phyloP scores from a whole-genome alignment of 2,329 filamentous ascomycete genomes.

The Coniella lustricola region DNA sequence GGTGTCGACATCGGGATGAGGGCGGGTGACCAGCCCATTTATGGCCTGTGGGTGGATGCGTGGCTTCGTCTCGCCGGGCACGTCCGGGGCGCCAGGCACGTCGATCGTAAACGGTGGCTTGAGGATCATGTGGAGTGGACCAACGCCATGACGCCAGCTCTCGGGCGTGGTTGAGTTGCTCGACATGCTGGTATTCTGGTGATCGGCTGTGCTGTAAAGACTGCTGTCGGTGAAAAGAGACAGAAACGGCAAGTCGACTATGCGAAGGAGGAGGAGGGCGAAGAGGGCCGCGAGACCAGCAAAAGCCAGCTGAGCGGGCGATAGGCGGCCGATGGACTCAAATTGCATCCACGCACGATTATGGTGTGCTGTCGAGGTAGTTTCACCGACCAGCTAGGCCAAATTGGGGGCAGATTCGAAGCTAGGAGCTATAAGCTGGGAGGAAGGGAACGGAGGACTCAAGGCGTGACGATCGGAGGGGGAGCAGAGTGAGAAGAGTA shows the following conservation, averaged over 20 bases:
- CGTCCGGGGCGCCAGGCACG: slow-evolving; percentile 57
- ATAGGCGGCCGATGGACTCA: not conserved
- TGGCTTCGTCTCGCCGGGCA: slow-evolving; percentile 77
- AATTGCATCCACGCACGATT: not conserved
- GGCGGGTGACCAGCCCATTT: slow-evolving; percentile 59
- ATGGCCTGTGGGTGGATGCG: slow-evolving; percentile 66
- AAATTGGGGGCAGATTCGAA: not conserved
- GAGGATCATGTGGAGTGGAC: slow-evolving; percentile 53
- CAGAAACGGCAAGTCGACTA: not conserved
- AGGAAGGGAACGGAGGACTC: not conserved
- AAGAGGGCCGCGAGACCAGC: slow-evolving; percentile 6
- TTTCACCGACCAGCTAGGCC: no score
- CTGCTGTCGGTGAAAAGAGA: not conserved
- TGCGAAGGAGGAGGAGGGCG: not conserved
- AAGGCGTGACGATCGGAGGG: no score
- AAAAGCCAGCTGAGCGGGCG: slow-evolving; percentile 3
- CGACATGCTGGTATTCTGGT: not conserved
- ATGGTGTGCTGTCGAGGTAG: not conserved
- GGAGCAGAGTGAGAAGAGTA: no score
- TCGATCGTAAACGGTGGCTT: slow-evolving; percentile 71
- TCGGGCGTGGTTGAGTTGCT: slow-evolving; percentile 23
- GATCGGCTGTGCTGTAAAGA: no score
- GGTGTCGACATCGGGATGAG: slow-evolving; percentile 64
- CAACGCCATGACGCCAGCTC: slow-evolving; percentile 28
- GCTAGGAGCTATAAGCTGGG: no score